Conservation (phyloP, 192 early-diverging fungal species). For the Gonapodya sp. region DNA sequence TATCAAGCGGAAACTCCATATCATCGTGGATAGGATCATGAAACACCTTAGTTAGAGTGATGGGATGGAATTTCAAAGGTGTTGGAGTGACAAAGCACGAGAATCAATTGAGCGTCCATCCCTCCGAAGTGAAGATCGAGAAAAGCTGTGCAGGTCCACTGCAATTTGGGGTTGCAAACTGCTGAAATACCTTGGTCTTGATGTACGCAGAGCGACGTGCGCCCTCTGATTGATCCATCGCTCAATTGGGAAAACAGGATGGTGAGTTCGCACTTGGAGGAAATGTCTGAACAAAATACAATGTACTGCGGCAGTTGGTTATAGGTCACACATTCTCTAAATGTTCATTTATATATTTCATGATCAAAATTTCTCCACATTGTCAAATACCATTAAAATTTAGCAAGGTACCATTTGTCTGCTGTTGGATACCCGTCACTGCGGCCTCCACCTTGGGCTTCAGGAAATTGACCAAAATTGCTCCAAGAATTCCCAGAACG, state of each 20-base stretch:
- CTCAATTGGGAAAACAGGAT: not conserved
- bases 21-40: not conserved
- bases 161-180: too few species aligned
- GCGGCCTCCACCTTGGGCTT: slow-evolving; percentile 21
- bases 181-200: not conserved
- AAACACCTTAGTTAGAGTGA: not conserved
- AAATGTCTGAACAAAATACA: too few species aligned
- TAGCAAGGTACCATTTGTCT: not conserved
- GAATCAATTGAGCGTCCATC: too few species aligned
- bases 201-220: not conserved
- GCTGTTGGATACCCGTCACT: not conserved
- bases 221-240: not conserved
- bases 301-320: too few species aligned
- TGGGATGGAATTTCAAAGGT: too few species aligned
- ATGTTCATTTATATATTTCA: too few species aligned
- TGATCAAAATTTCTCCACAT: too few species aligned
- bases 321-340: too few species aligned
- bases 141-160: too few species aligned
- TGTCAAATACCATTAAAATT: not conserved
- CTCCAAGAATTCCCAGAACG: slow-evolving; percentile 37
- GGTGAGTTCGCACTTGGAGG: too few species aligned
- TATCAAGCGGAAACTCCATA: not conserved
- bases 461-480: slow-evolving; percentile 35
- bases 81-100: too few species aligned
- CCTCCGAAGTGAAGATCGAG: too few species aligned